phyloP scores from a whole-genome alignment of 306 rosid species.

The Cicer yamashitae region DNA sequence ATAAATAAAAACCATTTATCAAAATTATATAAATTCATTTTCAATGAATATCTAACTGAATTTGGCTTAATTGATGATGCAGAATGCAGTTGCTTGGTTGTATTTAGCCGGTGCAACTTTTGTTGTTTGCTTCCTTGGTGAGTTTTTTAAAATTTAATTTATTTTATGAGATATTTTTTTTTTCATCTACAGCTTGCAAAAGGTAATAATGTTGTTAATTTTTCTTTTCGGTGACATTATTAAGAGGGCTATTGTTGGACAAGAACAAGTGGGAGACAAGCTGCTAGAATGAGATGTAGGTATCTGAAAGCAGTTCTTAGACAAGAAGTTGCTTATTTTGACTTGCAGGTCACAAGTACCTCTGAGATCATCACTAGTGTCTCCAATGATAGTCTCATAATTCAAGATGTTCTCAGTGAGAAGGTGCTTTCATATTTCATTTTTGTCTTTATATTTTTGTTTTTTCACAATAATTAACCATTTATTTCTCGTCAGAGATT shows the following conservation, averaged over 20 bases:
- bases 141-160: slow-evolving; percentile 41
- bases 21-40: too few species aligned
- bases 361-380: slow-evolving; percentile 87
- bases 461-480: background rate
- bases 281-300: slow-evolving; percentile 79
- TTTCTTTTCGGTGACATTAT: background rate
- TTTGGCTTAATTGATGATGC: slow-evolving; percentile 48
- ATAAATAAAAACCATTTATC: too few species aligned
- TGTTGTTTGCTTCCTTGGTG: slow-evolving; percentile 77
- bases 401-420: slow-evolving; percentile 85
- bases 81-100: slow-evolving; percentile 76
- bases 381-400: slow-evolving; percentile 76
- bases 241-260: slow-evolving; percentile 97
- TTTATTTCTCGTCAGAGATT: background rate
- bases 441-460: background rate
- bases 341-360: slow-evolving; percentile 84
- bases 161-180: background rate
- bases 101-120: slow-evolving; percentile 75
- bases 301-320: slow-evolving; percentile 83
- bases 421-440: slow-evolving; percentile 48
- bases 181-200: background rate
- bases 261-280: slow-evolving; percentile 90
- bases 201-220: background rate
- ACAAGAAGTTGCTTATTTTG: slow-evolving; percentile 97
- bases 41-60: background rate